Evolutionary conservation across 2,329 filamentous ascomycete genomes (phyloP).

Genomic region (Xylariaceae sp.): DNA sequence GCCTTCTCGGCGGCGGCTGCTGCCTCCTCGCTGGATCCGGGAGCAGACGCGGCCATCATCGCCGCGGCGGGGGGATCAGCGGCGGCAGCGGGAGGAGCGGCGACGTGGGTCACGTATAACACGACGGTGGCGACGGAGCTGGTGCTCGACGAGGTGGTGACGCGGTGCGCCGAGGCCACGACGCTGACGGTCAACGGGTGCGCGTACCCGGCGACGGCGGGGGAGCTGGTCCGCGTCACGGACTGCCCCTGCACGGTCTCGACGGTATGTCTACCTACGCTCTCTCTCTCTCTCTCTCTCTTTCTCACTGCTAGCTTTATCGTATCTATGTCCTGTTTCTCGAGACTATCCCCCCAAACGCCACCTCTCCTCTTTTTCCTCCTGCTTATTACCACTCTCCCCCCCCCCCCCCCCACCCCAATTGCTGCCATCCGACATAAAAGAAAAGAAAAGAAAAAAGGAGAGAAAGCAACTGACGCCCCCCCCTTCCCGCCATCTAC

Average conservation of each 20-base stretch:
- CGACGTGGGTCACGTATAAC: constrained; percentile 20
- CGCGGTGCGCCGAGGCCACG: constrained; percentile 39
- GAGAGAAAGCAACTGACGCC: too few relatives aligned
- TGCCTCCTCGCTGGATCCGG: neutral
- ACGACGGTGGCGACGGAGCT: constrained; percentile 17
- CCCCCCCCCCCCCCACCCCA: too few relatives aligned
- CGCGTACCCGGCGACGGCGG: constrained; percentile 46
- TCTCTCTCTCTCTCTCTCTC: neutral
- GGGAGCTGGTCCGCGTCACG: constrained; percentile 47
- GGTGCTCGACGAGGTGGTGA: constrained; percentile 19
- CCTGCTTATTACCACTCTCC: too few relatives aligned
- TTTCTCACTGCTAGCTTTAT: too few relatives aligned
- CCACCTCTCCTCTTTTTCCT: too few relatives aligned
- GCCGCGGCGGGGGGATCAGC: constrained; percentile 2
- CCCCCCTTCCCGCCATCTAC: neutral
- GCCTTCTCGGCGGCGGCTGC: constrained; percentile 1
- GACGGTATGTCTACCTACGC: constrained; percentile 15
- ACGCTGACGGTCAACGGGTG: constrained; percentile 42
- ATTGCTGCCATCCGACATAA: too few relatives aligned
- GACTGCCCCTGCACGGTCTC: constrained; percentile 45
- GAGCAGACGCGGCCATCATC: constrained; percentile 2
- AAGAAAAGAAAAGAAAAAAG: too few relatives aligned
- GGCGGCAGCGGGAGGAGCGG: constrained; percentile 2
- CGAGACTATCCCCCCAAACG: too few relatives aligned
- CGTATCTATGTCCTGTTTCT: too few relatives aligned